Evolutionary conservation across 2,329 filamentous ascomycete species (phyloP).

Genomic region (Tympanopsis confertula): DNA sequence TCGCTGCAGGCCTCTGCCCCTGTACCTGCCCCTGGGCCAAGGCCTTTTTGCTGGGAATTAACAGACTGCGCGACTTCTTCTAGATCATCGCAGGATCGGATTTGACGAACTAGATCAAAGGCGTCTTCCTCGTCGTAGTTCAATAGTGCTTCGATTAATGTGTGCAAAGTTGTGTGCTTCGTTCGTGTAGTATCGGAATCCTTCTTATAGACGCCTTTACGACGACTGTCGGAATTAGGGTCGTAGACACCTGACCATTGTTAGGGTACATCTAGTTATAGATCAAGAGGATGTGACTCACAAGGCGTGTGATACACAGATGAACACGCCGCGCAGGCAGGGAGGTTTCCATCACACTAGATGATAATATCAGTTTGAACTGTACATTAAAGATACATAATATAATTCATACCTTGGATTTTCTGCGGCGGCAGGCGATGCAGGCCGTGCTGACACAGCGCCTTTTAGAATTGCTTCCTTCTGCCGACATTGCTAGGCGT

Average conservation of each 20-base stretch:
- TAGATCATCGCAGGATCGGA: conserved; percentile 70
- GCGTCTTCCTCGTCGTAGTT: conserved; percentile 77
- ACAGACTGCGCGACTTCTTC: conserved; percentile 43
- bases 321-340: conserved; percentile 88
- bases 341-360: conserved; percentile 79
- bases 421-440: conserved; percentile 66
- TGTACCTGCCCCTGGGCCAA: conserved; percentile 18
- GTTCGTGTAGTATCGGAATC: conserved; percentile 72
- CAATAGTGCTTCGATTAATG: conserved; percentile 83
- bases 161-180: conserved; percentile 75
- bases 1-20: conserved; percentile 3
- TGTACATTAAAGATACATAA: conserved; percentile 90
- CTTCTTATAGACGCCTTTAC: conserved; percentile 71
- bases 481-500: too few species aligned
- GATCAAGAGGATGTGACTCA: too few species aligned
- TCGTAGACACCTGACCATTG: conserved; percentile 86
- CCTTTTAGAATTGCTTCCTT: conserved; percentile 46
- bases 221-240: conserved; percentile 86
- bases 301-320: conserved; percentile 82
- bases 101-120: conserved; percentile 67
- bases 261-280: too few species aligned
- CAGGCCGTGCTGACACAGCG: conserved; percentile 75
- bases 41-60: conserved; percentile 26
- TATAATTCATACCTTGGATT: conserved; percentile 86
- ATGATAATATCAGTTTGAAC: conserved; percentile 52